Evolutionary conservation across 1,284 basidiomycete species (phyloP), one percentile per base, ranked within the genome.

Genomic region (Hemileia vastatrix): DNA sequence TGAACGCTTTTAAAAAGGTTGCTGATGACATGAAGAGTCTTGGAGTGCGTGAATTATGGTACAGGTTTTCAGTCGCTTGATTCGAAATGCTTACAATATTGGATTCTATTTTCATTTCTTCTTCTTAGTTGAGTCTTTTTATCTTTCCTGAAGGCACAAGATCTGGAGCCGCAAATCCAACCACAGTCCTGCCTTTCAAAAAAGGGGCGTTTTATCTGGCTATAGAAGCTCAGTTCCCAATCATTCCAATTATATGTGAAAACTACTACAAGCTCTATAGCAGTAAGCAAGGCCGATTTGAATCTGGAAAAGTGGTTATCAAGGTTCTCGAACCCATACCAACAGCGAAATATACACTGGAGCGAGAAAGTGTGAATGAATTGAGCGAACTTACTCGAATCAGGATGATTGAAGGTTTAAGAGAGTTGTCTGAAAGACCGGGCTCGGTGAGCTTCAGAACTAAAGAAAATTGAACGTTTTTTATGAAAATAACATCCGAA

Each of bases 131-230:
- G 31, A 90, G 88, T 5, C 78, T 95, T 54, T 92, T 88, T 86
- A 84, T 95, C 73, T 95, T 90, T 77, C 89, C 91, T 1, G 92
- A 95, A 77, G 91, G 92, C 36, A 96, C 92, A 2, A 83, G 95
- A 23, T 84, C 87, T 23, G 81, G 82, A 62, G 80, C 81, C n/a
- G 79, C 84, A 66, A 78, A 81, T 49, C 81, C 85, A 6, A 80
- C 82, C 33, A n/a, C n/a, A n/a, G 77, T 96, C 72, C 80, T 91
- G 2, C 87, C 90, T 0, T 88, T 99, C 80, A 99, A 99, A 80
- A 99, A 96, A 78, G 95, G 95, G 44, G 93, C 92, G 0, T 98
- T 98, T 81, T 91, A 98, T 74, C 82, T 97, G 40, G 94, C 95
- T 11, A 81, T 97, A 13, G 86, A 95, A 77, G 66, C 79, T 0